phyloP scores from a whole-genome alignment of 768 basidiomycete species.

The Lentinula detonsa region DNA sequence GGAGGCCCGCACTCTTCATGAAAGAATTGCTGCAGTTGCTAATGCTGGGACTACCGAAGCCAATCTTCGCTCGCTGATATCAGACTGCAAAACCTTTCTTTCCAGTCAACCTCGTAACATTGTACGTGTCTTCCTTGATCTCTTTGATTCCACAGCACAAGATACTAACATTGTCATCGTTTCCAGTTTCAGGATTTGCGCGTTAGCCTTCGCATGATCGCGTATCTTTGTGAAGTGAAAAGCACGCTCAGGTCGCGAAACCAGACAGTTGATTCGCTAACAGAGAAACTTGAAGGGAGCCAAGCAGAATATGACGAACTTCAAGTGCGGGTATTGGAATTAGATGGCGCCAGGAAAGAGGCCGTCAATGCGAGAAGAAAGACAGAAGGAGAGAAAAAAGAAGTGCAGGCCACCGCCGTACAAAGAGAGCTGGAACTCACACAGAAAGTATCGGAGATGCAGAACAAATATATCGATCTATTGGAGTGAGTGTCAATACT shows the following conservation, averaged over 20 bases:
- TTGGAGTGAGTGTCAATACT: conserved; percentile 1
- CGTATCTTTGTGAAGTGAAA: conserved; percentile 45
- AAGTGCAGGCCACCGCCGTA: not conserved
- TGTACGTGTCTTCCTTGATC: conserved; percentile 24
- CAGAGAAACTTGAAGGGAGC: conserved; percentile 10
- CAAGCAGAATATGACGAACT: conserved; percentile 14
- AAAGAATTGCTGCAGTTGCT: conserved; percentile 46
- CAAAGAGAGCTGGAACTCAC: conserved; percentile 5
- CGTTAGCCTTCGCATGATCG: conserved; percentile 41
- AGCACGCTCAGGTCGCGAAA: conserved; percentile 29
- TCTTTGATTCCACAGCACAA: not conserved
- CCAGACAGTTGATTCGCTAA: conserved; percentile 23
- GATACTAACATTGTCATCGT: conserved; percentile 6
- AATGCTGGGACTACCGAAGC: conserved; percentile 50
- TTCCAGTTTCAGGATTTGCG: conserved; percentile 46
- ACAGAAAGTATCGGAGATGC: conserved; percentile 5
- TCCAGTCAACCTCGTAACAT: conserved; percentile 36
- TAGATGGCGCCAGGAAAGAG: conserved; percentile 43
- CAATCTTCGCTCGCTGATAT: conserved; percentile 42
- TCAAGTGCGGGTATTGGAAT: conserved; percentile 25
- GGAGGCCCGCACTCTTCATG: conserved; percentile 47
- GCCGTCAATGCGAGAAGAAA: conserved; percentile 38
- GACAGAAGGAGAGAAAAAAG: not conserved
- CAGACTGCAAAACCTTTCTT: conserved; percentile 44
- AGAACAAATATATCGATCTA: conserved; percentile 1